These are phyloP conservation scores for Acacia melanoxylon DNA, from an alignment of 306 rosid genomes.

Conservation along the genomic window DNA sequence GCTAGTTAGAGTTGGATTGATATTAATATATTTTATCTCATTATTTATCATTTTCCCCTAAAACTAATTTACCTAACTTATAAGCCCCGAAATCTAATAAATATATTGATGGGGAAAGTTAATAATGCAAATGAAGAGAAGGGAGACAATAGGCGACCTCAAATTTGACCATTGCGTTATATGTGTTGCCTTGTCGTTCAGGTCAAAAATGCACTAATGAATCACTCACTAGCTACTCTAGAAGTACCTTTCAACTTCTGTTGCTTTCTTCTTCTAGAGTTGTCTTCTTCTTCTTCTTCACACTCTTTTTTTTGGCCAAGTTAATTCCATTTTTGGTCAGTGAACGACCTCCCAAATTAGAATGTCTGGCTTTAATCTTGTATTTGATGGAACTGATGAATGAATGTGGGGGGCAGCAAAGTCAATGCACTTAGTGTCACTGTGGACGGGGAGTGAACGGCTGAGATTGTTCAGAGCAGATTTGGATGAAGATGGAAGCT, in stretches of 20 bases:
- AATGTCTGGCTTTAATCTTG: background rate
- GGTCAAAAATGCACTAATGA: background rate
- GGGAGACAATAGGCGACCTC: background rate
- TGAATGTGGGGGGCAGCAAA: constrained; percentile 40
- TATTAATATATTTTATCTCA: no score
- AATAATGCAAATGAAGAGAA: background rate
- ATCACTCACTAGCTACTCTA: background rate
- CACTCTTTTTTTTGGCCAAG: background rate
- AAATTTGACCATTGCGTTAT: background rate
- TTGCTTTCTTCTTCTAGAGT: background rate
- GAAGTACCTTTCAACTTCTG: background rate
- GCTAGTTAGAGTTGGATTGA: no score
- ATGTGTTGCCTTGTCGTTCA: background rate
- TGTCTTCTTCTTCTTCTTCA: background rate
- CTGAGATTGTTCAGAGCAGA: constrained; percentile 55
- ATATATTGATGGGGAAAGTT: background rate
- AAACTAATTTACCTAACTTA: no score
- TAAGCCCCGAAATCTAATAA: no score
- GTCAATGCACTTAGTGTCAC: constrained; percentile 41
- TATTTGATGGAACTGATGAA: background rate
- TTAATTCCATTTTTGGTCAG: background rate
- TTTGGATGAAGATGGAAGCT: constrained; percentile 59
- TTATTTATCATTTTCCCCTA: no score
- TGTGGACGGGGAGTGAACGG: constrained; percentile 38
- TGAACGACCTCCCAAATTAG: background rate